These are phyloP conservation scores for Pseudogymnoascus sp. DNA, from an alignment of 2,329 filamentous ascomycete genomes.

Conservation along the genomic window DNA sequence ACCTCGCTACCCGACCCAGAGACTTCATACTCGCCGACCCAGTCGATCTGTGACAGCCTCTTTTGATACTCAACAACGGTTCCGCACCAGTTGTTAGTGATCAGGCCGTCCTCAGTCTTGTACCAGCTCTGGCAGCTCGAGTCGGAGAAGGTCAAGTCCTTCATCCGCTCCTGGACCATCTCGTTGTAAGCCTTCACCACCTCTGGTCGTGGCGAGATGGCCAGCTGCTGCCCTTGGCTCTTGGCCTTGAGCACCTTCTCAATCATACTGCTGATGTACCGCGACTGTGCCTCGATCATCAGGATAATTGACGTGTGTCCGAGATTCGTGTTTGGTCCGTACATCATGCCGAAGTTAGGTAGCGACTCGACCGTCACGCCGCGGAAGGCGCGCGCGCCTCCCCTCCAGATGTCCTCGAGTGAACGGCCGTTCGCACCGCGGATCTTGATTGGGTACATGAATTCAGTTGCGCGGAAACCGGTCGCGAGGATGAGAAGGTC, in stretches of 20 bases:
- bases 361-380: slow-evolving; percentile 43
- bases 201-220: slow-evolving; percentile 35
- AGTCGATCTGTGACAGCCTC: slow-evolving; percentile 33
- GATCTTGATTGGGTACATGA: slow-evolving; percentile 49
- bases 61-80: slow-evolving; percentile 49
- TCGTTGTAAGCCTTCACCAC: slow-evolving; percentile 37
- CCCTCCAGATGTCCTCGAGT: slow-evolving; percentile 44
- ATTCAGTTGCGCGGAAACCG: slow-evolving; percentile 49
- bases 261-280: slow-evolving; percentile 45
- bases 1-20: slow-evolving; percentile 22
- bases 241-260: slow-evolving; percentile 39
- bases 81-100: slow-evolving; percentile 49
- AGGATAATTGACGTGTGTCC: slow-evolving; percentile 50
- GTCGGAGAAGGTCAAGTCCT: slow-evolving; percentile 42
- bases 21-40: slow-evolving; percentile 35
- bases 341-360: slow-evolving; percentile 49
- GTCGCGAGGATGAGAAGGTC: slow-evolving; percentile 51
- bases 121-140: slow-evolving; percentile 48
- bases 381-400: slow-evolving; percentile 41
- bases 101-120: slow-evolving; percentile 42
- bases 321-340: slow-evolving; percentile 43
- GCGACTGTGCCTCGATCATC: slow-evolving; percentile 52
- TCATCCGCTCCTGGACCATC: slow-evolving; percentile 36
- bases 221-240: slow-evolving; percentile 31
- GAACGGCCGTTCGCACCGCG: slow-evolving; percentile 35